Percentiles rank a stretch among this genome's conserved stretches.
Evolutionary conservation across 768 basidiomycete genomes (phyloP).

Genomic region (Panaeolus cyanescens): DNA sequence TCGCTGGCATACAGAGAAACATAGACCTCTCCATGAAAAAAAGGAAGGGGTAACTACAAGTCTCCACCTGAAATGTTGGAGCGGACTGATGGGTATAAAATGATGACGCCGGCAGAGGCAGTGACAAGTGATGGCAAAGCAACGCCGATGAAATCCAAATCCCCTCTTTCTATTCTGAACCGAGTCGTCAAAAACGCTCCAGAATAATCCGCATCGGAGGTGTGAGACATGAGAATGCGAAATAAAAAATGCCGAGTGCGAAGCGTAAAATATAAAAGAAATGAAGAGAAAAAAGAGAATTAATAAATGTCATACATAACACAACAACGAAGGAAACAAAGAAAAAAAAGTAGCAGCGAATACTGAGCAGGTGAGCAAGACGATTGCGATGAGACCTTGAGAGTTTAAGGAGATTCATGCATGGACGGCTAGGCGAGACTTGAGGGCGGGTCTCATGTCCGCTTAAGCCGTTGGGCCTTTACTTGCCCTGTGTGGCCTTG

Average conservation of each 20-base stretch:
- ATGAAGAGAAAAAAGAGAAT: background rate
- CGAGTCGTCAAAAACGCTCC: background rate
- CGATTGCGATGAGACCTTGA: conserved; percentile 9
- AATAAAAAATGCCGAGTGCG: background rate
- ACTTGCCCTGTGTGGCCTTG: conserved; percentile 69
- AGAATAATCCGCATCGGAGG: background rate
- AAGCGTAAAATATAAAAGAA: background rate
- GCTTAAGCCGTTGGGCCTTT: conserved; percentile 1
- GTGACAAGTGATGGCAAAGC: background rate
- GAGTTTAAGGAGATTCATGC: background rate
- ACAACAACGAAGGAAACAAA: conserved; percentile 14
- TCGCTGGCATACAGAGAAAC: background rate
- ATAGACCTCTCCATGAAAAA: background rate
- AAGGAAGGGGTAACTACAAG: conserved; percentile 1
- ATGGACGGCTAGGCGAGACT: background rate
- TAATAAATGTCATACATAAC: conserved; percentile 15
- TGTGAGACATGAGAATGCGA: background rate
- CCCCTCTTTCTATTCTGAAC: background rate
- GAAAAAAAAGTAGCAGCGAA: conserved; percentile 12
- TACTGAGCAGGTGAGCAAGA: conserved; percentile 32
- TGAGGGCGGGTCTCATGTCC: background rate
- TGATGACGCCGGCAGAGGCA: background rate
- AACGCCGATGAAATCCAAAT: background rate
- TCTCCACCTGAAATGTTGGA: background rate
- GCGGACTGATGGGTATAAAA: background rate